A percentile compares a stretch with the other conserved stretches of the same genome.
Conservation (phyloP, 2,329 filamentous ascomycete genomes). For the Sclerotinia trifoliorum region DNA sequence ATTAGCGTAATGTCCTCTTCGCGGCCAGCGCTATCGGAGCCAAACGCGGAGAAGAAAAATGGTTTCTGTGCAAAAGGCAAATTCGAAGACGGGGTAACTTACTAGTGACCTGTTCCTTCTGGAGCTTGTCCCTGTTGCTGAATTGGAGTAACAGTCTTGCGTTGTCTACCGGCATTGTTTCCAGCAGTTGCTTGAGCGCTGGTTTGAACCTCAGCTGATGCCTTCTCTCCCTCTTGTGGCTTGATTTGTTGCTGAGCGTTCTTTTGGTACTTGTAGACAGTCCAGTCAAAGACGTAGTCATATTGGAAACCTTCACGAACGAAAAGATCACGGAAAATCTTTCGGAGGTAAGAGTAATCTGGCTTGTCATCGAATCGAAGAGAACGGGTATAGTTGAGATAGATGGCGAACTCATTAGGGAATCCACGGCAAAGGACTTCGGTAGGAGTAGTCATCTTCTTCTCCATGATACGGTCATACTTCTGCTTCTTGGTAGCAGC, state of each 20-base stretch:
- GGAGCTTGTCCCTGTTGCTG: slow-evolving; percentile 10
- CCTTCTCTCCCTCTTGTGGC: slow-evolving; percentile 52
- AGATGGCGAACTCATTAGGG: slow-evolving; percentile 99
- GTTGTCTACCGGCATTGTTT: slow-evolving; percentile 70
- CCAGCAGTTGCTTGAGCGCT: slow-evolving; percentile 78
- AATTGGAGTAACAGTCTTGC: slow-evolving; percentile 56
- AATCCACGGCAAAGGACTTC: slow-evolving; percentile 98
- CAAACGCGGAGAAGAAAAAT: slow-evolving; percentile 73
- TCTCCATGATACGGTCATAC: slow-evolving; percentile 99
- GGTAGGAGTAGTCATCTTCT: slow-evolving; percentile 99
- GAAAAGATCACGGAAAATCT: slow-evolving; percentile 99
- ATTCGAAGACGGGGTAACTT: neutral
- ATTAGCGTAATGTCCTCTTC: slow-evolving; percentile 69
- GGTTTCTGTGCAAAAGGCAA: slow-evolving; percentile 40
- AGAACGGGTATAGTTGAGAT: slow-evolving; percentile 98
- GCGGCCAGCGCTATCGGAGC: slow-evolving; percentile 70
- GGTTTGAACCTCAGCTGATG: slow-evolving; percentile 54
- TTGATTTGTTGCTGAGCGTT: slow-evolving; percentile 63
- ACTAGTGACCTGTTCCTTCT: slow-evolving; percentile 16
- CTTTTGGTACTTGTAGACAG: slow-evolving; percentile 99
- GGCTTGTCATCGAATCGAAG: slow-evolving; percentile 99
- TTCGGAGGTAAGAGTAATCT: slow-evolving; percentile 98
- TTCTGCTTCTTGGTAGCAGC: slow-evolving; percentile 99
- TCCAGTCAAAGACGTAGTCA: slow-evolving; percentile 99
- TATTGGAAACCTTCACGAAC: slow-evolving; percentile 99